Percentiles rank a stretch among this genome's conserved stretches.
Conservation (phyloP, 768 basidiomycete species). For the Rhodosporidiobolus sp. region DNA sequence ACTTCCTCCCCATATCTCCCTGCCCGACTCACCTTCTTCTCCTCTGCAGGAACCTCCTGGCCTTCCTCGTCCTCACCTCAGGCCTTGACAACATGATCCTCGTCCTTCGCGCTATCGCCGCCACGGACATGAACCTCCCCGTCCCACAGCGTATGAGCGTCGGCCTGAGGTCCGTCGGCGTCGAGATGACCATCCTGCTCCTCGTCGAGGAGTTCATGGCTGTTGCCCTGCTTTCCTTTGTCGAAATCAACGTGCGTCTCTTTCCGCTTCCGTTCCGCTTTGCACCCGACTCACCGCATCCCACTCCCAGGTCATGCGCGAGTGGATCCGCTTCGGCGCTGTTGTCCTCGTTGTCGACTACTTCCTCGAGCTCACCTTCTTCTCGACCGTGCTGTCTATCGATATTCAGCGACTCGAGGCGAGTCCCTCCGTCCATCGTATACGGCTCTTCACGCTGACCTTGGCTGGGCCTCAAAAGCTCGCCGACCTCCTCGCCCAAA, state of each 20-base stretch:
- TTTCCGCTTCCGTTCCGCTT: background rate
- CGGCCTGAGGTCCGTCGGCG: slow-evolving; percentile 82
- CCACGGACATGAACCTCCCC: slow-evolving; percentile 77
- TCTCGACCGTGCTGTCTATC: slow-evolving; percentile 88
- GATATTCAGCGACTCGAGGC: slow-evolving; percentile 86
- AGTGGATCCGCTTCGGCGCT: slow-evolving; percentile 89
- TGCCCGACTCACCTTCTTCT: slow-evolving; percentile 37
- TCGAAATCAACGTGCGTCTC: slow-evolving; percentile 52
- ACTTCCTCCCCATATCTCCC: background rate
- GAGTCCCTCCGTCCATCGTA: slow-evolving; percentile 49
- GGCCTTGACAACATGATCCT: slow-evolving; percentile 98
- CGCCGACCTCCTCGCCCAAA: slow-evolving; percentile 75
- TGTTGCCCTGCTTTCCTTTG: slow-evolving; percentile 71
- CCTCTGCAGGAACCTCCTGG: slow-evolving; percentile 53
- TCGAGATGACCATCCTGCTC: slow-evolving; percentile 87
- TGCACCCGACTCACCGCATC: too few species aligned
- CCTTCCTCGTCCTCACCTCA: slow-evolving; percentile 89
- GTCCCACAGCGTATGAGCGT: slow-evolving; percentile 89
- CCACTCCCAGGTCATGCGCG: slow-evolving; percentile 57
- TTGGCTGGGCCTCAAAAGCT: slow-evolving; percentile 55
- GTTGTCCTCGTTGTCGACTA: slow-evolving; percentile 94
- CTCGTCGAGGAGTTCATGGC: slow-evolving; percentile 78
- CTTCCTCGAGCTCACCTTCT: slow-evolving; percentile 95
- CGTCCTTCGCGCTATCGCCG: slow-evolving; percentile 71
- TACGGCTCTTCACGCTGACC: background rate